These are phyloP conservation scores for Schizophyllum amplum DNA, from an alignment of 1,284 basidiomycete genomes.

Conservation along the genomic window DNA sequence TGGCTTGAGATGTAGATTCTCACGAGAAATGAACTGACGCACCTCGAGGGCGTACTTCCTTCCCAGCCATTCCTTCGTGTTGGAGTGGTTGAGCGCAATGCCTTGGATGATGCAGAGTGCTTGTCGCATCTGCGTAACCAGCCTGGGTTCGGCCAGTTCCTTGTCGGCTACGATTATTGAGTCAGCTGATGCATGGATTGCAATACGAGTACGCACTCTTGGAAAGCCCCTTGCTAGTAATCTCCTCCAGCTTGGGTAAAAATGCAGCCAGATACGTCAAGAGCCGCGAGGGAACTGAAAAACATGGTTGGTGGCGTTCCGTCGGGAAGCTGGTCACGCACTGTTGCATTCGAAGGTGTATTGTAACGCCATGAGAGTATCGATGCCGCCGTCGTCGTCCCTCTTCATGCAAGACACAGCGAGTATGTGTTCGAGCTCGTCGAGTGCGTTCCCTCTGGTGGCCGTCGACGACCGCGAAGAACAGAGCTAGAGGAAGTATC, in stretches of 20 bases:
- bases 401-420: constrained; percentile 41
- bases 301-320: constrained; percentile 1
- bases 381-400: constrained; percentile 34
- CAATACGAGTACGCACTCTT: constrained; percentile 25
- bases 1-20: neutral
- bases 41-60: constrained; percentile 69
- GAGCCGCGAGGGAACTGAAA: constrained; percentile 52
- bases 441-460: constrained; percentile 29
- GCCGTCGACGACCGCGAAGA: neutral
- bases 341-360: constrained; percentile 73
- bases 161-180: neutral
- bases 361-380: constrained; percentile 56
- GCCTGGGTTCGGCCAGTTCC: constrained; percentile 27
- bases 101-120: constrained; percentile 73
- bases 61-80: constrained; percentile 65
- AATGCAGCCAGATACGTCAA: constrained; percentile 44
- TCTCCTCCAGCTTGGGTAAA: constrained; percentile 31
- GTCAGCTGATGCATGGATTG: neutral
- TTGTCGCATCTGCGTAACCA: constrained; percentile 43
- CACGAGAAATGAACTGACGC: constrained; percentile 14
- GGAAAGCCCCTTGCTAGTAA: constrained; percentile 28
- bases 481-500: neutral
- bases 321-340: constrained; percentile 25
- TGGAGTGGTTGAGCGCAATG: constrained; percentile 59
- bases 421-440: constrained; percentile 50